Evolutionary conservation across 2,329 filamentous ascomycete genomes (phyloP), one percentile per base, ranked within the genome.

Genomic region (Plenodomus tracheiphilus): DNA sequence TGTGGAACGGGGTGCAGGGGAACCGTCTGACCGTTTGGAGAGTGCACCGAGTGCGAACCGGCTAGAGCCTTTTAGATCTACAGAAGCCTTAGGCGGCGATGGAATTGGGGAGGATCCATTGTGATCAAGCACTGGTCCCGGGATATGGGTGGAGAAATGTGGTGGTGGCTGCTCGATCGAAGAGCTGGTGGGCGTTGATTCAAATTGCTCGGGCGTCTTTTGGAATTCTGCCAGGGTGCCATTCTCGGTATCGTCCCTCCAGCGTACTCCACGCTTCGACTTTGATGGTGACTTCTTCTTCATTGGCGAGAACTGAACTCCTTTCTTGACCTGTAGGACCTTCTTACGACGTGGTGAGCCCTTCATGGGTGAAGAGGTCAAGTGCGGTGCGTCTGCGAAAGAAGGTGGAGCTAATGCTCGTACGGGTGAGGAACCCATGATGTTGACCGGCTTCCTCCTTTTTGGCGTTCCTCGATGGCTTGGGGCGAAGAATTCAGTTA

Each of bases 31-130:
- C 35, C 76, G 85, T 70, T 86, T 88, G 1, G 89, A 85, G 19
- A 97, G 76, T 70, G 96, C 96, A 4, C 93, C 93, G 2, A 91
- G 82, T 62, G 96, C 89, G 75, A 97, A 97, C 37, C 93, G 84
- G 73, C 83, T 88, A 42, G 83, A 83, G 10, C 54, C 80, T 51
- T 81, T 82, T 30, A 85, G 69, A 36, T 87, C 81, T 30, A 86
- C 74, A 2, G 84, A 85, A 1, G 83, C 75, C 43, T 82, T 77
- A 25, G 80, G 84, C 68, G 68, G 82, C 62, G 72, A 79, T 53
- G 73, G 85, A 64, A 81, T 77, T 37, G 79, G 84, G 25, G 85
- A 84, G 8, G 80, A 82, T 46, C 81, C 78, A 22, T 59, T 55
- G 20, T 70, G 63, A 11, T 64, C 60, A 2, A 53, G 44, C 19